Evolutionary conservation across 2,329 filamentous ascomycete genomes (phyloP).

Genomic region (Fusarium sp.): DNA sequence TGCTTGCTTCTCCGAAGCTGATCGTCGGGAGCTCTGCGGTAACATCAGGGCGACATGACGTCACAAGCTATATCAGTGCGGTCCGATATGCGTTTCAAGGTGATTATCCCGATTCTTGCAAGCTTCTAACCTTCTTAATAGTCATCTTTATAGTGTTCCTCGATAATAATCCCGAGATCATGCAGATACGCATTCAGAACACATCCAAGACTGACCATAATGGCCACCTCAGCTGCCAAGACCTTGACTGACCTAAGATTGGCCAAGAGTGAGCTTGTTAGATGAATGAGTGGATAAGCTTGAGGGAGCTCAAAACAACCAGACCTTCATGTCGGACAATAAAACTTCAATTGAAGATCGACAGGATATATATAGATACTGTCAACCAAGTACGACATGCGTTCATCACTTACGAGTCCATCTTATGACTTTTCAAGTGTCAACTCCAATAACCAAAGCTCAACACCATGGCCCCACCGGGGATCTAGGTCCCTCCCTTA

Average conservation of each 20-base stretch:
- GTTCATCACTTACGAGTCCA: not conserved
- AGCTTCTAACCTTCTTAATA: not conserved
- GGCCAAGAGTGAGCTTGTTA: not conserved
- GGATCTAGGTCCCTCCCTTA: not conserved
- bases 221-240: conserved; percentile 6
- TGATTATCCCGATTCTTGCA: not conserved
- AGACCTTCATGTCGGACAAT: not conserved
- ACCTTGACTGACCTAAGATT: not conserved
- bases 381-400: not conserved
- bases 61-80: conserved; percentile 16
- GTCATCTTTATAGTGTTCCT: not conserved
- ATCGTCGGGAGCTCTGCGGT: not conserved
- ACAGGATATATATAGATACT: not conserved
- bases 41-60: conserved; percentile 24
- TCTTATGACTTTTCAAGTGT: not conserved
- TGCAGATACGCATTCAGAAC: not conserved
- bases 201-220: not conserved
- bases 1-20: not conserved
- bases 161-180: not conserved
- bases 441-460: not conserved
- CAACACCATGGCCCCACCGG: not conserved
- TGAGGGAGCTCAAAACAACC: not conserved
- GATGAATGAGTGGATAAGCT: not conserved
- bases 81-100: not conserved
- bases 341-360: not conserved